Conservation (phyloP, 345 rosid species). For the Ailanthus altissimus region DNA sequence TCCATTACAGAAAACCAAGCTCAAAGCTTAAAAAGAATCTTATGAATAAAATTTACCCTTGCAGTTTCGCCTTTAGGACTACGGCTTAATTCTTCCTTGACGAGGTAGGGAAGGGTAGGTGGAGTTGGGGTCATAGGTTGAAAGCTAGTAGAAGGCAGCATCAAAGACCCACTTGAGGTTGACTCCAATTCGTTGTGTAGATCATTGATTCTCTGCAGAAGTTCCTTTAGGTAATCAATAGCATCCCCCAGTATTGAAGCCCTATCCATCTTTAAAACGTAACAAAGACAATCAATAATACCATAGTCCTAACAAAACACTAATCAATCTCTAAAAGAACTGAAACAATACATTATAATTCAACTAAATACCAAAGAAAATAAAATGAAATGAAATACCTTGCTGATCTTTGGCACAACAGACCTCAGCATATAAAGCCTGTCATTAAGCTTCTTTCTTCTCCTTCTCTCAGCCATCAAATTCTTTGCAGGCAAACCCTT, state of each 20-base stretch:
- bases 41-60: conserved; percentile 48
- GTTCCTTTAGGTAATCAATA: conserved; percentile 92
- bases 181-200: conserved; percentile 90
- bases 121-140: conserved; percentile 92
- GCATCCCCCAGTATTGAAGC: conserved; percentile 98
- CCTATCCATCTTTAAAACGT: conserved; percentile 81
- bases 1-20: not conserved
- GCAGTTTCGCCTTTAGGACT: conserved; percentile 86
- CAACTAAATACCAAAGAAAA: not conserved
- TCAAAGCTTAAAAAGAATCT: not conserved
- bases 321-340: not conserved
- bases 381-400: conserved; percentile 43
- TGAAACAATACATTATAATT: not conserved
- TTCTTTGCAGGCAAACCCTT: conserved; percentile 94
- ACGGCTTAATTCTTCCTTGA: conserved; percentile 81
- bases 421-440: conserved; percentile 98
- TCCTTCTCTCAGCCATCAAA: conserved; percentile 95
- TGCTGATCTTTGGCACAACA: conserved; percentile 98
- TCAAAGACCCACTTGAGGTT: conserved; percentile 57
- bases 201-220: conserved; percentile 88
- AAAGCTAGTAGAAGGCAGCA: conserved; percentile 64
- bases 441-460: conserved; percentile 97
- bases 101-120: conserved; percentile 65
- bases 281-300: conserved; percentile 5
- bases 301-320: not conserved